Conservation (phyloP, 352 stramenopile genomes). For the Phytophthora sojae region DNA sequence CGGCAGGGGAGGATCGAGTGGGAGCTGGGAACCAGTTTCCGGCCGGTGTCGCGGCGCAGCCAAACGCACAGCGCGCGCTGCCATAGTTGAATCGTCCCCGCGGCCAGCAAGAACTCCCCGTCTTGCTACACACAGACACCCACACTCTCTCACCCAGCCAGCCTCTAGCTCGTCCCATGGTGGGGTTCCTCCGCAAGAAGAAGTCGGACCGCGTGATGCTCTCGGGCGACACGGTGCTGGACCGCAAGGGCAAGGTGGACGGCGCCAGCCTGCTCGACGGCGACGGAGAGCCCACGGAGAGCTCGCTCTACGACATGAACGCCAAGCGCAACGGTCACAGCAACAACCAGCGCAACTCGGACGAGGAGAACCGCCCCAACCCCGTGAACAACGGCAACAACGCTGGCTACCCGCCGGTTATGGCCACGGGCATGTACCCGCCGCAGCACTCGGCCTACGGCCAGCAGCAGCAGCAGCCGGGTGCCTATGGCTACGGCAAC, state of each 20-base stretch:
- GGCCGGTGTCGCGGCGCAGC: slow-evolving; percentile 18
- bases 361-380: slow-evolving; percentile 66
- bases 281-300: slow-evolving; percentile 78
- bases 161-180: slow-evolving; percentile 41
- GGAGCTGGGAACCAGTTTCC: slow-evolving; percentile 40
- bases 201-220: slow-evolving; percentile 79
- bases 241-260: slow-evolving; percentile 88
- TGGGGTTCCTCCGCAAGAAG: slow-evolving; percentile 89
- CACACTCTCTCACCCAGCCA: slow-evolving; percentile 12
- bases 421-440: slow-evolving; percentile 60
- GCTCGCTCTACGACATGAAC: slow-evolving; percentile 75
- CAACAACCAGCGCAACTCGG: slow-evolving; percentile 54
- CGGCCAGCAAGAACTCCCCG: slow-evolving; percentile 11
- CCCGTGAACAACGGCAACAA: slow-evolving; percentile 26
- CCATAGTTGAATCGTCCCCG: slow-evolving; percentile 48
- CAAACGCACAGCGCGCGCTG: background rate
- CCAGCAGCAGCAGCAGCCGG: slow-evolving; percentile 32
- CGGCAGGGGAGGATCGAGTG: slow-evolving; percentile 28
- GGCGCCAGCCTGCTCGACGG: slow-evolving; percentile 83
- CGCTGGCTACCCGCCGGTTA: slow-evolving; percentile 49
- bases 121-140: slow-evolving; percentile 8
- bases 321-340: slow-evolving; percentile 44
- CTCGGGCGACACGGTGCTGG: slow-evolving; percentile 75
- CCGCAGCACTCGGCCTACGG: slow-evolving; percentile 62
- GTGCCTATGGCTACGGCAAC: slow-evolving; percentile 33